Evolutionary conservation across 164 flowering plant species (phyloP).

Genomic region (Chimonanthus praecox): DNA sequence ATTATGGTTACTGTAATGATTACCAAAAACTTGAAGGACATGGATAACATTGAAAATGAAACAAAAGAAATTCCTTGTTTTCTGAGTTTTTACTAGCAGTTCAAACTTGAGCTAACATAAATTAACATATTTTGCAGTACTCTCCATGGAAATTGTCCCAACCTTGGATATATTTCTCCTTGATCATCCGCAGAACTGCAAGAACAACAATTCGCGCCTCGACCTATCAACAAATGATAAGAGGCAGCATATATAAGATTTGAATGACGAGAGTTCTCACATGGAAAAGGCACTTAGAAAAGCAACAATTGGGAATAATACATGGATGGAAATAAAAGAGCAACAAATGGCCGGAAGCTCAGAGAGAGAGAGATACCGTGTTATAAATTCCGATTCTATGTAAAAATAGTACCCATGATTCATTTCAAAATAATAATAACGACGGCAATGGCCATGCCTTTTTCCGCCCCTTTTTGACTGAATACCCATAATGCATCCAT

Average conservation of each 20-base stretch:
- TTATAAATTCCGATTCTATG: not conserved
- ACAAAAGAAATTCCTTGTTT: not conserved
- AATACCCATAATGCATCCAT: no score
- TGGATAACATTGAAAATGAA: not conserved
- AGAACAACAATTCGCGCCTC: constrained; percentile 91
- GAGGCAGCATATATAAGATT: not conserved
- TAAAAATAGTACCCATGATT: not conserved
- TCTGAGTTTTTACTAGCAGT: not conserved
- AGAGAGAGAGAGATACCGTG: no score
- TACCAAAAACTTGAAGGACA: not conserved
- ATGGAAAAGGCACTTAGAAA: not conserved
- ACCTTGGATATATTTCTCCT: constrained; percentile 64
- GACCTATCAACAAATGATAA: constrained; percentile 39
- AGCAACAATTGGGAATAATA: not conserved
- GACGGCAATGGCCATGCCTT: no score
- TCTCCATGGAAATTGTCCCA: constrained; percentile 3
- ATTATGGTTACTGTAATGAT: not conserved
- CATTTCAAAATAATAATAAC: no score
- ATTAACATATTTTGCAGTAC: not conserved
- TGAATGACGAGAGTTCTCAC: not conserved
- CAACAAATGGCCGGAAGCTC: not conserved
- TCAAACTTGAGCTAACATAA: not conserved
- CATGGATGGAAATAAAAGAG: not conserved
- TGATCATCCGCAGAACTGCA: constrained; percentile 77
- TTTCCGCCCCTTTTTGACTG: no score